Evolutionary conservation across 23 red algal genomes (phyloP).

Genomic region (Gracilaria domingensis): DNA sequence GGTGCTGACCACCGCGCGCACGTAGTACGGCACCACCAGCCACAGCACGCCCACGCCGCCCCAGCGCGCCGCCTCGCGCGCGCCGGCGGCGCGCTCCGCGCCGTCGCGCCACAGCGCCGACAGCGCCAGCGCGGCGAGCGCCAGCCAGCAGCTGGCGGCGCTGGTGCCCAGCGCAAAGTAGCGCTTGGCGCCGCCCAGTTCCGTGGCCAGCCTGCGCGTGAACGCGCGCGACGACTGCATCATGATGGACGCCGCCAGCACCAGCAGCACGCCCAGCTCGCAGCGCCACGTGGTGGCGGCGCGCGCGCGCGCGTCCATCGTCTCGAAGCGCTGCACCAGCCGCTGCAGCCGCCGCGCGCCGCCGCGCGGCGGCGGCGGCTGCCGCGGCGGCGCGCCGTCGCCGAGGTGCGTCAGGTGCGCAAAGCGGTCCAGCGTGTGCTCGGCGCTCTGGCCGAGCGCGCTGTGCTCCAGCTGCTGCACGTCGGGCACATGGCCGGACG

Average conservation of each 20-base stretch:
- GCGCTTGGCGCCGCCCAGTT: conserved; percentile 76
- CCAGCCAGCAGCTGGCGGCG: conserved; percentile 49
- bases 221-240: conserved; percentile 66
- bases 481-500: conserved; percentile 62
- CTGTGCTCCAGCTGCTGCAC: conserved; percentile 59
- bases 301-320: not conserved
- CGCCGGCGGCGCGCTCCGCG: not conserved
- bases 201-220: conserved; percentile 70
- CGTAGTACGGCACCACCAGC: conserved; percentile 82
- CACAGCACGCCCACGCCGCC: conserved; percentile 73
- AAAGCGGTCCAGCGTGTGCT: conserved; percentile 45
- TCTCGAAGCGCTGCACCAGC: conserved; percentile 15
- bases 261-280: conserved; percentile 73
- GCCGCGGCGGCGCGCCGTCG: conserved; percentile 15
- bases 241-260: conserved; percentile 70
- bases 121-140: conserved; percentile 16
- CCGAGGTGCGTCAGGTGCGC: conserved; percentile 20
- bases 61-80: conserved; percentile 23
- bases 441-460: conserved; percentile 47
- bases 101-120: conserved; percentile 17
- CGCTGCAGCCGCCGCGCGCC: not conserved
- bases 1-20: conserved; percentile 63
- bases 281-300: conserved; percentile 46
- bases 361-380: not conserved
- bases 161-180: conserved; percentile 72